Base-by-base conservation (phyloP, 2,329 filamentous ascomycete species). In the Nannizziopsis barbatae region DNA sequence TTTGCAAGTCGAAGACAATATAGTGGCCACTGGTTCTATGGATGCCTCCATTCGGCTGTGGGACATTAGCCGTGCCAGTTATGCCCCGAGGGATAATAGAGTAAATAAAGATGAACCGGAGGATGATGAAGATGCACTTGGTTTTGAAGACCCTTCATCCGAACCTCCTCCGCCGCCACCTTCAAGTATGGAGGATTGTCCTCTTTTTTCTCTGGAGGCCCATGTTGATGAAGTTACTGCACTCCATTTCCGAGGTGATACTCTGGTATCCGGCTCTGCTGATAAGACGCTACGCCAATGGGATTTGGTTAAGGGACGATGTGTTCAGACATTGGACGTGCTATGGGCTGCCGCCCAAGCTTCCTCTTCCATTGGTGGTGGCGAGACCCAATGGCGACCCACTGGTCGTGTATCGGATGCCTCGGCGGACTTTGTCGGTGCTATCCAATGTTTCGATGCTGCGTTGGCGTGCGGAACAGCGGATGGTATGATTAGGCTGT, bases 251-350 rank as follows among this genome's bases (percentile, higher is more conserved):
- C 78, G 81, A 51, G 86, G 86, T 48, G 83, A 95, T 56, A 88
- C 86, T 0, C 76, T 98, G 12, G 88, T 98, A 30, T 98, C 92
- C 1, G 92, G 92, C 10, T 96, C 90, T 6, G 84, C 92, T 0
- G 92, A 98, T 70, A 98, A 98, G 74, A 98, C 92, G 1, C 73
- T 98, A 48, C 82, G 92, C 39, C 92, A 98, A 65, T 98, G 92
- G 92, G 92, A 98, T 71, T 75, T 98, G 43, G 86, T 90, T 59
- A 95, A 89, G 64, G 92, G 92, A n/a, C 84, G 92, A 42, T 96
- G 92, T 65, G 86, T 98, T 47, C 92, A 98, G 68, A 98, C 92
- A 2, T 73, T 98, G 42, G 92, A 98, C 66, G 90, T 98, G 5
- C 84, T 98, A 64, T 98, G 92, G 92, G 92, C 92, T 8, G 89